Conservation (phyloP, 2,329 filamentous ascomycete genomes). For the Cercospora brassicicola region DNA sequence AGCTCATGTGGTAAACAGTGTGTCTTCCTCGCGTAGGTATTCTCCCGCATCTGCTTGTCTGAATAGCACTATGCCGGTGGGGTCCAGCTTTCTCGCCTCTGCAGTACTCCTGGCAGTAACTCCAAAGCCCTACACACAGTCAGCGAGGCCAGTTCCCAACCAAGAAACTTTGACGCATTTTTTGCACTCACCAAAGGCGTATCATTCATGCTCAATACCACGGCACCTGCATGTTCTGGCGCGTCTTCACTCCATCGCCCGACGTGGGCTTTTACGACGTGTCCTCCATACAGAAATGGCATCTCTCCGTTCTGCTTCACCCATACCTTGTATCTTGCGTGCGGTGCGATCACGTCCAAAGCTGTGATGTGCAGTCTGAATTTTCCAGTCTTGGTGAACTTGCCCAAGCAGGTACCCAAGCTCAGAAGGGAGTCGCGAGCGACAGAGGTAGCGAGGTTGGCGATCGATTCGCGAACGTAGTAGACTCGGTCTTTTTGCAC, state of each 20-base stretch:
- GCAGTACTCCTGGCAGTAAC: conserved; percentile 84
- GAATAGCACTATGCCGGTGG: conserved; percentile 85
- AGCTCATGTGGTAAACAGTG: conserved; percentile 57
- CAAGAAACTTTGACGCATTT: neutral
- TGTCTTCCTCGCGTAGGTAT: conserved; percentile 81
- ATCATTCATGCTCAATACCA: conserved; percentile 90
- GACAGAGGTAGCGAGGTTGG: conserved; percentile 86
- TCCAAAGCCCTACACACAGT: conserved; percentile 71
- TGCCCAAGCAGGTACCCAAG: conserved; percentile 86
- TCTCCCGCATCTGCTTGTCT: conserved; percentile 92
- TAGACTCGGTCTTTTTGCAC: conserved; percentile 81
- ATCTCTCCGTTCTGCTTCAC: conserved; percentile 94
- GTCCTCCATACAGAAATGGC: conserved; percentile 93
- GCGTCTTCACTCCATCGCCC: conserved; percentile 87
- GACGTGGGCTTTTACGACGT: conserved; percentile 79
- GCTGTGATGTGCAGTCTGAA: conserved; percentile 92
- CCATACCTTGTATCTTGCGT: conserved; percentile 96
- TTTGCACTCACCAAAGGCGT: conserved; percentile 61
- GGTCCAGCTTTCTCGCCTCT: conserved; percentile 80
- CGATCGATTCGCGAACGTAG: conserved; percentile 85
- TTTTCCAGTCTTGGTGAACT: conserved; percentile 95
- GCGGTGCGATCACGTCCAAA: conserved; percentile 83
- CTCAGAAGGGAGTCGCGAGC: conserved; percentile 78
- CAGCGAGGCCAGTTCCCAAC: neutral
- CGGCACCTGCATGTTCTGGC: conserved; percentile 86